Evolutionary conservation across 345 rosid genomes (phyloP), one percentile per base, ranked within the genome.

Genomic region (Lepidium didymum): DNA sequence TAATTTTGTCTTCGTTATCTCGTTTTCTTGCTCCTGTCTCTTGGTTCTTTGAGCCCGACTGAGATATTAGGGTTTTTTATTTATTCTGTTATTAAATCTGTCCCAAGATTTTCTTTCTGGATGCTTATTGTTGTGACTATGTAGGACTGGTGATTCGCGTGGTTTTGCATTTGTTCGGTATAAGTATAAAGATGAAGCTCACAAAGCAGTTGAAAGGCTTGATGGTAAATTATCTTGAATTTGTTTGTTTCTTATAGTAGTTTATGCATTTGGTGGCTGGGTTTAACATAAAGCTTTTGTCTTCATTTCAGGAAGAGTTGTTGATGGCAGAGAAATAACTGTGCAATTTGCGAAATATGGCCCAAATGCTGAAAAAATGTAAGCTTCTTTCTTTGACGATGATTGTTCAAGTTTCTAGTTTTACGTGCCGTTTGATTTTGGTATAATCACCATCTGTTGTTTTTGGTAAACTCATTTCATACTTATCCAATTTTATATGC

Each of bases 301-400:
- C 8, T 9, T 49, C 2, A 50, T 77, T 81, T 36, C 84, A 94
- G 99, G 99, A 62, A 81, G 85, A 78, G 84, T 89, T 49, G 99
- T 91, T 37, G 99, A 94, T 81, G 97, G 97, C 41, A 82, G 97
- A 25, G 99, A 94, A 69, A 94, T 94, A 45, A 87, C 89, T 18
- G 99, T 94, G 68, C 99, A 94, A 40, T 89, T 94, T 75, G 96
- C 99, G 0, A 94, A 94, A 51, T 91, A 94, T 60, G 99, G 99
- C n/a, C 97, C 99, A 8, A 87, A 88, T 81, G 96, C 99, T 27
- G 98, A 90, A 79, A 85, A 81, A 70, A 93, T 90, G 98, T 93
- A 78, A 80, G 96, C 64, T 67, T 36, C 44, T 42, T 42, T 61
- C 14, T 31, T 58, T 14, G 18, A 5, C 51, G 6, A 10, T 51